These are phyloP conservation scores for Phytophthora pluvialis DNA, from an alignment of 352 stramenopile genomes.

Conservation along the genomic window DNA sequence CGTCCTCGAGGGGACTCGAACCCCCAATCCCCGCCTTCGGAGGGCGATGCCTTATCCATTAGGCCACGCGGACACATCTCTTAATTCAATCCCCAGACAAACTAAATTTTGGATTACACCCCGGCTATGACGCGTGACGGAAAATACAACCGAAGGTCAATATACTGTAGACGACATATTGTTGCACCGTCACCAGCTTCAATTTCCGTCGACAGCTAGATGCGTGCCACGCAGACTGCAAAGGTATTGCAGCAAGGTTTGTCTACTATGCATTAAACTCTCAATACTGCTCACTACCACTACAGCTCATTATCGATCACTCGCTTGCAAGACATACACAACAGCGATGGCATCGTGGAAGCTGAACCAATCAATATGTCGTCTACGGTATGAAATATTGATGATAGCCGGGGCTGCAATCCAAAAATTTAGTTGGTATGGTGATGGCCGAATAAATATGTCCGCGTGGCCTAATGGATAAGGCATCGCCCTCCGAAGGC, in stretches of 20 bases:
- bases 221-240: too few species aligned
- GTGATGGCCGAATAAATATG: background rate
- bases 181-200: background rate
- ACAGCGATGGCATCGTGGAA: too few species aligned
- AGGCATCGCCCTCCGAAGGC: slow-evolving; percentile 77
- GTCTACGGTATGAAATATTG: background rate
- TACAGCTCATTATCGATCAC: too few species aligned
- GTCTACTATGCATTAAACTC: too few species aligned
- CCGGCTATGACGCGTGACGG: slow-evolving; percentile 1
- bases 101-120: background rate
- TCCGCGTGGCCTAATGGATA: slow-evolving; percentile 71
- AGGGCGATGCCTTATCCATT: slow-evolving; percentile 82
- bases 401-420: background rate
- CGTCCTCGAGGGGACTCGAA: slow-evolving; percentile 76
- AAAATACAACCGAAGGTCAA: background rate
- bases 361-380: background rate
- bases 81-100: too few species aligned
- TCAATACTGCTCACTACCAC: too few species aligned
- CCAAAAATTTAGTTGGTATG: background rate
- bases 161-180: background rate
- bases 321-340: too few species aligned
- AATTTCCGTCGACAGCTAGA: too few species aligned
- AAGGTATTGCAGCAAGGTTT: too few species aligned
- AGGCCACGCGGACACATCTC: slow-evolving; percentile 44
- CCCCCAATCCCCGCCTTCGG: slow-evolving; percentile 73